Conservation (phyloP, 2,329 filamentous ascomycete genomes). For the Tympanopsis confertula region DNA sequence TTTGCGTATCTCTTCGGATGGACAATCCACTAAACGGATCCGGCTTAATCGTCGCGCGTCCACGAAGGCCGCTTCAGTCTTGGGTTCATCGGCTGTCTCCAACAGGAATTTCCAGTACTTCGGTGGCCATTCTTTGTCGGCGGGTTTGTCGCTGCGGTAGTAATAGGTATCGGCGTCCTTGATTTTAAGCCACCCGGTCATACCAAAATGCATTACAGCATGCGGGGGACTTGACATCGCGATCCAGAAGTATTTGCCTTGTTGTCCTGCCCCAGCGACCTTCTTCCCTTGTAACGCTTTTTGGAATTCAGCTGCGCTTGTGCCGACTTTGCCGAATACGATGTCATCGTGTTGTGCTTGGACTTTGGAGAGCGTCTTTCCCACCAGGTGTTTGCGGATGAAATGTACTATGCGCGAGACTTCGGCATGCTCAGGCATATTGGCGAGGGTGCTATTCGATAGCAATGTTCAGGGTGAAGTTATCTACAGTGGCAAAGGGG, state of each 20-base stretch:
- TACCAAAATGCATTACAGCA: constrained; percentile 47
- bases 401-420: constrained; percentile 52
- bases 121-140: constrained; percentile 43
- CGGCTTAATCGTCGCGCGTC: constrained; percentile 43
- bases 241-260: constrained; percentile 61
- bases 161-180: constrained; percentile 44
- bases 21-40: constrained; percentile 46
- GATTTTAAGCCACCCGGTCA: constrained; percentile 55
- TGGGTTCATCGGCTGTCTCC: constrained; percentile 31
- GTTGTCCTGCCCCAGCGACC: constrained; percentile 44
- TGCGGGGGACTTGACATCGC: constrained; percentile 49
- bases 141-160: constrained; percentile 32
- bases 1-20: constrained; percentile 42
- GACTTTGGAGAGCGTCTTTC: constrained; percentile 42
- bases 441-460: no score
- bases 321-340: constrained; percentile 55
- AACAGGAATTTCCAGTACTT: constrained; percentile 52
- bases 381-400: constrained; percentile 47
- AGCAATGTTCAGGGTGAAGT: no score
- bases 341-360: constrained; percentile 46
- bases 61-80: constrained; percentile 48
- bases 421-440: constrained; percentile 3
- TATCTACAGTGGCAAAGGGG: no score
- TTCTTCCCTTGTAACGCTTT: constrained; percentile 45
- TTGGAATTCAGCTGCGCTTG: constrained; percentile 42